Evolutionary conservation across 1,139 yeast genomes (phyloP).

Genomic region (Pichia sp.): DNA sequence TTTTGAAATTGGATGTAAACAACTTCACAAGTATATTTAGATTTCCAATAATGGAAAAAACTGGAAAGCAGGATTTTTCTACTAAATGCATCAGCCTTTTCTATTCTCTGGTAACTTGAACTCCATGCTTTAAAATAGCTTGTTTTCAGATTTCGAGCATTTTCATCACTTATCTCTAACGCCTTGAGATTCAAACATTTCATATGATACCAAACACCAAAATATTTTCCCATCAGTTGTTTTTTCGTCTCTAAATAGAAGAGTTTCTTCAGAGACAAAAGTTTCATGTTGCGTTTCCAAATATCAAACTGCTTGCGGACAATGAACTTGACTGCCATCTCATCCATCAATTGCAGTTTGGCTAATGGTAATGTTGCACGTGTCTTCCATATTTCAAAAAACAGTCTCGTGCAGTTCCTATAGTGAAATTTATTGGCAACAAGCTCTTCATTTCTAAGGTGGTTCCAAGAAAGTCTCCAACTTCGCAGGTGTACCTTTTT

Average conservation of each 20-base stretch:
- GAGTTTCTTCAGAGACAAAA: constrained; percentile 7
- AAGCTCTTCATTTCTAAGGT: not conserved
- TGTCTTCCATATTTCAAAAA: constrained; percentile 10
- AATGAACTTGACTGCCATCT: constrained; percentile 6
- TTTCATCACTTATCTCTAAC: not conserved
- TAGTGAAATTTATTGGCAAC: not conserved
- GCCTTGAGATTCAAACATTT: constrained; percentile 3
- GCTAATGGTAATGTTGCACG: constrained; percentile 5
- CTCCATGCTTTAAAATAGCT: constrained; percentile 15
- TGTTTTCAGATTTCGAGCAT: not conserved
- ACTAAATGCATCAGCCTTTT: constrained; percentile 2
- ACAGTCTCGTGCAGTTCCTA: not conserved
- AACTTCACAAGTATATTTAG: too few species aligned
- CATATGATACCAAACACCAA: constrained; percentile 15
- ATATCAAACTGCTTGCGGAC: constrained; percentile 5
- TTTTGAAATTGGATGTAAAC: too few species aligned
- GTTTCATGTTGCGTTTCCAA: constrained; percentile 13
- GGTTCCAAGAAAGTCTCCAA: too few species aligned
- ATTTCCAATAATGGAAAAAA: too few species aligned
- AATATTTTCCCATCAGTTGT: constrained; percentile 12
- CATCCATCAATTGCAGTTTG: constrained; percentile 6
- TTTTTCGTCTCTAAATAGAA: constrained; percentile 4
- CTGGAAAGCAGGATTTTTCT: not conserved
- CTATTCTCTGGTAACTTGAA: constrained; percentile 6
- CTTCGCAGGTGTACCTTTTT: too few species aligned